Base-by-base conservation (phyloP, 768 basidiomycete genomes). In the Trametopsis cervina region DNA sequence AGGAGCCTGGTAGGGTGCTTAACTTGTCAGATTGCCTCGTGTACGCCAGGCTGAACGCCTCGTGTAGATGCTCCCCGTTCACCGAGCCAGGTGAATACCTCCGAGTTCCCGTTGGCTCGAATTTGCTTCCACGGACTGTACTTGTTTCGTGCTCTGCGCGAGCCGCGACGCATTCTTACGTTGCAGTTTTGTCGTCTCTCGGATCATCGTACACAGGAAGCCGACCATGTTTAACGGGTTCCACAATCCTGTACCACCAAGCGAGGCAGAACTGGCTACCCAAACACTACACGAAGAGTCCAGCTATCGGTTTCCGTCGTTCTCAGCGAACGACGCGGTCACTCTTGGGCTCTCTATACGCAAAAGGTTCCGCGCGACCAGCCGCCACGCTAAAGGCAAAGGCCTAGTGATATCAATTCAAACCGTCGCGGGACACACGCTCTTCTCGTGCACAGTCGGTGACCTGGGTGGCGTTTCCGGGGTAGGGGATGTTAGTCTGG, bases 361-460 rank as follows among this genome's bases (percentile, higher is more conserved):
- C 53, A 91, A 91, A 64, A 77, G 89, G n/a, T 91, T 91, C 55
- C 78, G 88, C 48, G 75, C 76, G 21, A 78, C 81, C 23, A 73
- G 77, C 35, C 74, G 87, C 18, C 84, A 89, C 61, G 66, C 70
- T 17, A 85, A 83, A 60, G 87, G 87, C 24, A 86, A 86, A 62
- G 89, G 89, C 25, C 75, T 89, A 51, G 82, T 88, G 40, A 80
- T 91, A 53, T 83, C 84, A 7, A 80, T 91, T 49, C 87, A 89
- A 64, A 77, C 83, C 13, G 80, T 86, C 50, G 80, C 80, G 3
- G 89, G 89, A 0, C 85, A 90, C 56, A 80, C 80, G 0, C 66
- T 91, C 29, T 90, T 91, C 60, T 72, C 87, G 1, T 91, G 89
- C 57, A 88, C 89, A 0, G 87, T 89, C 27, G 88, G 89, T 9